Evolutionary conservation across 306 rosid genomes (phyloP).

Genomic region (Crotalaria pallida): DNA sequence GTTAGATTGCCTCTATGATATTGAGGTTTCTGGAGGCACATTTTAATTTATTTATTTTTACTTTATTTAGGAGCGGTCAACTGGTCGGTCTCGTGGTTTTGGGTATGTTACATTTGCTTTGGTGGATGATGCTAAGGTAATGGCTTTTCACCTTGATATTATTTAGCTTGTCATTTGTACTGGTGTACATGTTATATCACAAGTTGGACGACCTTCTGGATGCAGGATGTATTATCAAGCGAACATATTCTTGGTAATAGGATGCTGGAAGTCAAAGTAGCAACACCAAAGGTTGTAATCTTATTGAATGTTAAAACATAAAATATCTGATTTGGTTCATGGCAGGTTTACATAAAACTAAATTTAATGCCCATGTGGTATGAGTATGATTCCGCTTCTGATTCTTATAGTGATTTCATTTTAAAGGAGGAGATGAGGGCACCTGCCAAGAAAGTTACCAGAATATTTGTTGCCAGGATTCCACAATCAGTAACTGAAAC

Average conservation of each 20-base stretch:
- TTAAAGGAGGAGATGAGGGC: conserved; percentile 95
- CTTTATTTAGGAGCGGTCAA: conserved; percentile 66
- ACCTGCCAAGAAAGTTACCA: conserved; percentile 71
- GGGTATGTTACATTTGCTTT: conserved; percentile 95
- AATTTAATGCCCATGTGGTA: background rate
- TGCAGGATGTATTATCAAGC: conserved; percentile 63
- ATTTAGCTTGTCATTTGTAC: background rate
- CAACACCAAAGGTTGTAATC: conserved; percentile 82
- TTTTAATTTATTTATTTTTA: conserved; percentile 1
- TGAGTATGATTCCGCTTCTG: background rate
- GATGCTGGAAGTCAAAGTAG: conserved; percentile 93
- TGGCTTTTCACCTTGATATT: background rate
- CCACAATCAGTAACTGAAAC: conserved; percentile 84
- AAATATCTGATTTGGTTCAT: background rate
- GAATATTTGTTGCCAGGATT: conserved; percentile 94
- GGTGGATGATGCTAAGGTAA: conserved; percentile 88
- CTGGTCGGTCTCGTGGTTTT: conserved; percentile 98
- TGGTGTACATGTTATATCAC: background rate
- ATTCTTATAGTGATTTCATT: conserved; percentile 25
- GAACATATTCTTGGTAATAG: conserved; percentile 91
- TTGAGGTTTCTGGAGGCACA: conserved; percentile 5
- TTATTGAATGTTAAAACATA: background rate
- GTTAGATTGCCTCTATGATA: background rate
- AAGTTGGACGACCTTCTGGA: conserved; percentile 7
- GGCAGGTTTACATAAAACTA: background rate